Evolutionary conservation across 441 rosid genomes (phyloP), one percentile per base, ranked within the genome.

Genomic region (Populus hybrid): DNA sequence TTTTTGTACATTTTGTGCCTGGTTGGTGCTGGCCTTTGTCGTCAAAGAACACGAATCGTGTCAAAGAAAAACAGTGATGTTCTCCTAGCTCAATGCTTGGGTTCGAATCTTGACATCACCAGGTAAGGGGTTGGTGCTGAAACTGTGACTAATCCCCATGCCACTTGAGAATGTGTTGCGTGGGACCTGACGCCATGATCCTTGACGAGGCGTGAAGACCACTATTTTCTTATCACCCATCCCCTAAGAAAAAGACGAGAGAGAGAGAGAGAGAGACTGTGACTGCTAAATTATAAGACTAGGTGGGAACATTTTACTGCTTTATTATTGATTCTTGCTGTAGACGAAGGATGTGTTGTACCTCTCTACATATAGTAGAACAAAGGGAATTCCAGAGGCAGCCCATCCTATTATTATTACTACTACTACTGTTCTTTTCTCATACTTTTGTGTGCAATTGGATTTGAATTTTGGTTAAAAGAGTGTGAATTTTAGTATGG

Each of bases 21-120:
- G 34, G 65, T 10, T 30, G 21, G 63, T 67, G 80, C 78, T 79
- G 76, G 79, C 72, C 79, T 73, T 69, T 64, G 72, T 76, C 79
- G 36, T 75, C 34, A 73, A 65, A 63, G 26, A 75, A 70, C 20
- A 11, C 21, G 50, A 30, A 23, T 67, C 30, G 42, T 38, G 42
- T 68, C 50, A 16, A 57, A 64, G 46, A 11, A 65, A 69, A 28
- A 12, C 35, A 42, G 28, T 26, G 23, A 9, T 65, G 5, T 72
- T 40, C 23, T 67, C 38, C 11, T 67, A 35, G 63, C 59, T 20
- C 69, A 38, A 2, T 8, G 46, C 46, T 38, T 38, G 46, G 46
- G 46, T 38, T 38, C 50, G 50, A 40, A 14, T 40, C 50, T 40
- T 40, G 42, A 8, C 42, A 38, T 9, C 3, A 36, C 10, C 50